A percentile compares a stretch with the other conserved stretches of the same genome.
Conservation (phyloP, 805 yeast genomes). For the Starmerella vaccinii region DNA sequence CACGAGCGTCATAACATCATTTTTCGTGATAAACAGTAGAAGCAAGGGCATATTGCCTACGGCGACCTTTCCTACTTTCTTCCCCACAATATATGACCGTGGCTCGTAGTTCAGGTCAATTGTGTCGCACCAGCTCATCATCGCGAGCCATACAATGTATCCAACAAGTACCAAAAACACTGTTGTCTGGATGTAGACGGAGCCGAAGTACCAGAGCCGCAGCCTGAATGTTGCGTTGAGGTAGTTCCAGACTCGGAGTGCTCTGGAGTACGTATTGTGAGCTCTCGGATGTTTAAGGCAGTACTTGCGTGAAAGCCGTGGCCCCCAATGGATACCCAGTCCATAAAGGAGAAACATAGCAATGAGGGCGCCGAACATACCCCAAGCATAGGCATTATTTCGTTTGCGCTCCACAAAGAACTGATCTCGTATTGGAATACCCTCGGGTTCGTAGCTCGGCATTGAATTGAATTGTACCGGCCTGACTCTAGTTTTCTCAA, state of each 20-base stretch:
- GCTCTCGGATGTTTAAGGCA: not conserved
- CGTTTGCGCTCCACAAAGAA: conserved; percentile 1
- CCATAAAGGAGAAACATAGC: not conserved
- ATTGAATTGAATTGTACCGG: no score
- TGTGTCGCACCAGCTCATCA: not conserved
- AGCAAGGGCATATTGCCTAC: conserved; percentile 1
- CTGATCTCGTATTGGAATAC: not conserved
- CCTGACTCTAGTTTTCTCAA: no score
- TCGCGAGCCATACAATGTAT: not conserved
- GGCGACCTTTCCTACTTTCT: not conserved
- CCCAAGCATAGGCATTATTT: not conserved
- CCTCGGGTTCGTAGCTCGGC: no score
- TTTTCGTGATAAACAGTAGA: not conserved
- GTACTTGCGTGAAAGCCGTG: not conserved
- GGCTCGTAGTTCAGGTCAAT: not conserved
- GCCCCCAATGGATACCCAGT: not conserved
- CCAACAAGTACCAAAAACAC: not conserved
- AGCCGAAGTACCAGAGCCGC: not conserved
- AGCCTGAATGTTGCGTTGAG: not conserved
- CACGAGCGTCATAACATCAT: not conserved
- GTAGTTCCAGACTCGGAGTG: not conserved
- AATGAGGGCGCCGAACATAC: conserved; percentile 3
- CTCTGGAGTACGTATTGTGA: not conserved
- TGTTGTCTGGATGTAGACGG: not conserved
- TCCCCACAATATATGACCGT: not conserved